Evolutionary conservation across 805 yeast genomes (phyloP).

Genomic region (Candida michaelii): DNA sequence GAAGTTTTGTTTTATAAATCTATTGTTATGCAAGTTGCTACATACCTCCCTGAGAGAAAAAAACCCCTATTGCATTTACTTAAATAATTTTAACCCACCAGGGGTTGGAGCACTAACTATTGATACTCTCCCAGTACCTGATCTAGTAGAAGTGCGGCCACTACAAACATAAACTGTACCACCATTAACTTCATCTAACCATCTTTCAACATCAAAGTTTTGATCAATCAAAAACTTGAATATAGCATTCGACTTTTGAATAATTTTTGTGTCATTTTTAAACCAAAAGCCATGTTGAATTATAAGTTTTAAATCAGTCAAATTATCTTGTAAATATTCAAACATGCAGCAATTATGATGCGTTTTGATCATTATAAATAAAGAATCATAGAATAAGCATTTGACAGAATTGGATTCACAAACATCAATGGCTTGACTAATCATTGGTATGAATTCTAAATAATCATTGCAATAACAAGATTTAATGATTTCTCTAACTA

Average conservation of each 20-base stretch:
- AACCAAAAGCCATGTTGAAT: conserved; percentile 37
- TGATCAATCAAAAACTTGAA: conserved; percentile 10
- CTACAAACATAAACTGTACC: conserved; percentile 9
- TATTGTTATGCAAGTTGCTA: no score
- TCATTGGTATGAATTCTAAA: conserved; percentile 29
- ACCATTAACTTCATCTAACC: conserved; percentile 11
- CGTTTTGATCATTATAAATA: conserved; percentile 20
- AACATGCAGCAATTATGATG: conserved; percentile 38
- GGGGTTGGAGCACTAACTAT: neutral
- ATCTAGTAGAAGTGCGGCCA: neutral
- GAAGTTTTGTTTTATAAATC: no score
- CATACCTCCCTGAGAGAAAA: no score
- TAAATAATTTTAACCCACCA: conserved; percentile 4
- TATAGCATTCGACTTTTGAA: conserved; percentile 23
- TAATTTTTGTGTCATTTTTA: conserved; percentile 22
- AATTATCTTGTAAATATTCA: conserved; percentile 25
- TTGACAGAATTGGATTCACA: conserved; percentile 18
- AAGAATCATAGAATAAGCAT: conserved; percentile 26
- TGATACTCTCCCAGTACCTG: no score
- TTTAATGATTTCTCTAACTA: conserved; percentile 17
- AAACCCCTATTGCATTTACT: no score
- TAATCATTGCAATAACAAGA: conserved; percentile 29
- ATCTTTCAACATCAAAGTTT: conserved; percentile 2
- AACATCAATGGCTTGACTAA: conserved; percentile 33
- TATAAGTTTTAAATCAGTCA: conserved; percentile 25